Base-by-base conservation (phyloP, 2,329 filamentous ascomycete genomes). In the Colletotrichum lindemuthianum region DNA sequence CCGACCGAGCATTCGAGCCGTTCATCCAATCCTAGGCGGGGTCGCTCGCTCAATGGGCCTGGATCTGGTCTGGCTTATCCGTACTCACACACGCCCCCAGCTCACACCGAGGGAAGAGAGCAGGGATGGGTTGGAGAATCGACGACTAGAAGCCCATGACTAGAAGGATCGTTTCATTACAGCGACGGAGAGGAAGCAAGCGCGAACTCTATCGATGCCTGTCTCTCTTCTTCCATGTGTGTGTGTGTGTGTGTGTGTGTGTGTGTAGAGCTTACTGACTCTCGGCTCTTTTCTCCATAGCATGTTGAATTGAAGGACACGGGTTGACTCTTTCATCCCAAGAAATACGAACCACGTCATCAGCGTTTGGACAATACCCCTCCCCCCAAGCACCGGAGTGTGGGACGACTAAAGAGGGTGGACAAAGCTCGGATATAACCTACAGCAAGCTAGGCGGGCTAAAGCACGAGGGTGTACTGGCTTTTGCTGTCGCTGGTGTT, bases 101-200 rank as follows among this genome's bases (percentile, higher is more conserved):
- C 24, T 24, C 24, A 24, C 24, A 24, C 15, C 33, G 6, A 32
- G 32, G n/a, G 57, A 33, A 3, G 49, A 24, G 4, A 24, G 24
- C 24, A 24, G 57, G 12, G 24, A 24, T 13, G 4, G 5, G 32
- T 9, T 45, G 43, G 9, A 37, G 41, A 39, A 8, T 8, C 33
- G 24, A 43, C n/a, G 36, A 33, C 12, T 36, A 15, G 15, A 37
- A 24, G 39, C 34, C 37, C 57, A 65, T 65, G 61, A 65, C 61
- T 65, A 56, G 13, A 56, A 41, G 53, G 12, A 16, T 24, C 45
- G 61, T 65, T 65, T 65, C 61, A 61, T 60, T 61, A 40, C 44
- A 33, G 51, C 51, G 34, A 51, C 39, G 40, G 40, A 65, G 24
- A 24, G 24, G 24, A 32, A 3, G 40, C 36, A 41, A 51, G 61